A percentile compares a stretch with the other conserved stretches of the same genome.
These are phyloP conservation scores for Hibiscus mutabilis DNA, from an alignment of 345 rosid genomes.

Conservation along the genomic window DNA sequence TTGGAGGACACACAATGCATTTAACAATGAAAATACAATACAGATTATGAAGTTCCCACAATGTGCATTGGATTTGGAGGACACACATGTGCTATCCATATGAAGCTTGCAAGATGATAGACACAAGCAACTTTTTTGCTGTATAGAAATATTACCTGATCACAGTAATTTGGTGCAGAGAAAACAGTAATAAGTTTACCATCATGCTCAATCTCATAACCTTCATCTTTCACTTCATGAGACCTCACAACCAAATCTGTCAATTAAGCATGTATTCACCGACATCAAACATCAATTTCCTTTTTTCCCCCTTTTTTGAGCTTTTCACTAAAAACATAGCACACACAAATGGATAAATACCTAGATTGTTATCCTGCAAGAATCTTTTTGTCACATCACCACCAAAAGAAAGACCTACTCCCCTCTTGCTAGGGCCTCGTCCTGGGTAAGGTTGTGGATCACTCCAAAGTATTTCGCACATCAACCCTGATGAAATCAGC, in stretches of 20 bases:
- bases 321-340: not conserved
- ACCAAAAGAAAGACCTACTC: slow-evolving; percentile 95
- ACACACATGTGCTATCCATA: not conserved
- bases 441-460: slow-evolving; percentile 96
- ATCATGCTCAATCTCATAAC: slow-evolving; percentile 93
- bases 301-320: no score
- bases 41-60: not conserved
- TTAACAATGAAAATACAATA: not conserved
- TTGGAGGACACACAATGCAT: not conserved
- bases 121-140: not conserved
- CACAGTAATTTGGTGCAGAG: slow-evolving; percentile 99
- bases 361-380: slow-evolving; percentile 82
- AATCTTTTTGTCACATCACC: slow-evolving; percentile 82
- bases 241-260: slow-evolving; percentile 85
- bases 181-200: slow-evolving; percentile 96
- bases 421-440: slow-evolving; percentile 97
- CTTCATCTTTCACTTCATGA: slow-evolving; percentile 98
- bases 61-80: no score
- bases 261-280: slow-evolving; percentile 11
- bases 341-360: slow-evolving; percentile 24
- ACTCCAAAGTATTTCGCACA: slow-evolving; percentile 98
- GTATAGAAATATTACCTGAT: slow-evolving; percentile 51
- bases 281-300: not conserved
- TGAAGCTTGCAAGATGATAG: not conserved
- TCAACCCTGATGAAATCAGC: slow-evolving; percentile 51